Conservation (phyloP, 441 rosid species). For the Euphorbia celastroides region DNA sequence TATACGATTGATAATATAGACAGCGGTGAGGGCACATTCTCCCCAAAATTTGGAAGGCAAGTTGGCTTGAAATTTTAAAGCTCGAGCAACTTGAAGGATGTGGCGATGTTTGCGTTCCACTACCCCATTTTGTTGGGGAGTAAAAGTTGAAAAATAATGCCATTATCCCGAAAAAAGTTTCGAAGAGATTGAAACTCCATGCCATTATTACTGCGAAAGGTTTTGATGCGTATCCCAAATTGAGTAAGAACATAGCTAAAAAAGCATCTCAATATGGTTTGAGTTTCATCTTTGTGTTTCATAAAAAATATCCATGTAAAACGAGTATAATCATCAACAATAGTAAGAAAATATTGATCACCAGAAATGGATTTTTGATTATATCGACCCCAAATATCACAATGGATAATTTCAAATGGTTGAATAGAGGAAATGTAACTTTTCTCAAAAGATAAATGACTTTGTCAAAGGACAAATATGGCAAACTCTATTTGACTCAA, state of each 20-base stretch:
- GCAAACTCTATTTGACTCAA: background rate
- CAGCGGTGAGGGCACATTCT: background rate
- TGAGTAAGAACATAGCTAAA: background rate
- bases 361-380: background rate
- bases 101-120: background rate
- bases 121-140: background rate
- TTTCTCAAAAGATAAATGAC: background rate
- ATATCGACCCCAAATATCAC: background rate
- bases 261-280: background rate
- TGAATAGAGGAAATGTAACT: background rate
- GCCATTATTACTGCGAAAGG: background rate
- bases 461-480: background rate
- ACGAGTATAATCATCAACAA: background rate
- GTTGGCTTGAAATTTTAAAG: constrained; percentile 9
- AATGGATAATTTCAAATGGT: background rate
- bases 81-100: background rate
- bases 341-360: background rate
- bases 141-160: background rate
- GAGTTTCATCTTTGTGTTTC: background rate
- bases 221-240: background rate
- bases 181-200: background rate
- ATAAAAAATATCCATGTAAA: background rate
- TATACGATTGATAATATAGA: constrained; percentile 6
- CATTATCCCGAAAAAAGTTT: background rate
- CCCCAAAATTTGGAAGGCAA: constrained; percentile 3